Conservation (phyloP, 768 basidiomycete genomes). For the Terana coerulea region DNA sequence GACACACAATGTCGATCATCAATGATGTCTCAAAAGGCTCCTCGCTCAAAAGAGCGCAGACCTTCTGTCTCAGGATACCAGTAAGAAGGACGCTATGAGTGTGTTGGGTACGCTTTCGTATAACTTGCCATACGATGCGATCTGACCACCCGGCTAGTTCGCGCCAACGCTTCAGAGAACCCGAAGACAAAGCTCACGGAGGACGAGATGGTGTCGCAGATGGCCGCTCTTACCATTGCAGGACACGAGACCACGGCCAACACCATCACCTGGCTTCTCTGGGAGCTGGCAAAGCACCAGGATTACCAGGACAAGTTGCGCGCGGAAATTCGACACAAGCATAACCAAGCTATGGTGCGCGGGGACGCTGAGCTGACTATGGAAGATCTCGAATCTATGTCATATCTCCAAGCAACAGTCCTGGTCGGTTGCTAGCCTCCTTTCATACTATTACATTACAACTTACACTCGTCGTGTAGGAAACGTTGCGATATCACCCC, state of each 20-base stretch:
- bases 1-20: conserved; percentile 23
- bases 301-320: conserved; percentile 24
- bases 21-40: conserved; percentile 39
- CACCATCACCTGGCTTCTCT: conserved; percentile 27
- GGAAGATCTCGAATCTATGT: conserved; percentile 31
- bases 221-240: conserved; percentile 7
- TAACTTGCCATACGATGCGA: too few relatives aligned
- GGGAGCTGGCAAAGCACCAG: conserved; percentile 24
- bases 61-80: too few relatives aligned
- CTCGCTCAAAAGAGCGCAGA: too few relatives aligned
- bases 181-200: conserved; percentile 34
- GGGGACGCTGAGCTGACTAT: conserved; percentile 25
- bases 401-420: conserved; percentile 26
- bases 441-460: neutral
- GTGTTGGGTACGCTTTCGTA: conserved; percentile 41
- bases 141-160: conserved; percentile 34
- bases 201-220: conserved; percentile 25
- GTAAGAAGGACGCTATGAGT: conserved; percentile 50
- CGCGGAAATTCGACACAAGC: conserved; percentile 23
- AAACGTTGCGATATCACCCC: conserved; percentile 29
- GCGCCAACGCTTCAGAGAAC: conserved; percentile 50
- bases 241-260: conserved; percentile 31
- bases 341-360: conserved; percentile 16
- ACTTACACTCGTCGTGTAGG: conserved; percentile 9
- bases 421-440: conserved; percentile 23